Base-by-base conservation (phyloP, 78 protist genomes). In the Speleostelium caveatum region DNA sequence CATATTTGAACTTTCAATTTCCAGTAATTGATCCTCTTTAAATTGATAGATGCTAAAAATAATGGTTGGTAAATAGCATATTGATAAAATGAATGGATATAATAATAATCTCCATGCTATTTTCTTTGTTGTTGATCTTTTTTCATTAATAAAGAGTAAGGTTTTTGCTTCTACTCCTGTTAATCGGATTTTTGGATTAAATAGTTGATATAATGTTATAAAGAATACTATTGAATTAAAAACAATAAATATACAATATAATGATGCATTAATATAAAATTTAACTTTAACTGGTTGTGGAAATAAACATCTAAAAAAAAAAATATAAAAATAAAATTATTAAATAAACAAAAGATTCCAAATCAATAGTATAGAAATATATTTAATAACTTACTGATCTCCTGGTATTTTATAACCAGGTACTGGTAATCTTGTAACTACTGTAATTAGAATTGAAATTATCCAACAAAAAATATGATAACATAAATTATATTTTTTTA, bases 381-480 rank as follows among this genome's bases (percentile, higher is more conserved):
- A 51, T 33, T 72, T 53, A 33, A n/a, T 24, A 7, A 73, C 66
- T 5, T 74, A 74, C 66, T 74, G 58, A 55, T 83, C 28, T 14
- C 79, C 77, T 69, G 56, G 10, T 45, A 45, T 53, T 17, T 72
- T 79, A 59, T 73, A 58, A 22, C 75, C 67, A 24, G 69, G 28
- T 63, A 63, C 42, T 33, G 78, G 78, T 33, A 74, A 69, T 56
- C 67, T 51, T 2, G 91, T 69, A 1, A 83, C 3, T 19, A 83
- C 66, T 0, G 66, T 56, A 7, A 83, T 62, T 16, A 83, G 12
- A 4, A 69, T 7, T 1, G 80, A 55, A 22, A 83, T 69, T 19
- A 77, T 79, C 91, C 91, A 83, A 33, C 41, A 19, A 56, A 33
- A 30, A 42, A 83, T 28, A 69, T 83, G 91, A 60, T 69, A 83